Conservation (phyloP, 2,329 filamentous ascomycete genomes). For the Arachnopeziza araneosa region DNA sequence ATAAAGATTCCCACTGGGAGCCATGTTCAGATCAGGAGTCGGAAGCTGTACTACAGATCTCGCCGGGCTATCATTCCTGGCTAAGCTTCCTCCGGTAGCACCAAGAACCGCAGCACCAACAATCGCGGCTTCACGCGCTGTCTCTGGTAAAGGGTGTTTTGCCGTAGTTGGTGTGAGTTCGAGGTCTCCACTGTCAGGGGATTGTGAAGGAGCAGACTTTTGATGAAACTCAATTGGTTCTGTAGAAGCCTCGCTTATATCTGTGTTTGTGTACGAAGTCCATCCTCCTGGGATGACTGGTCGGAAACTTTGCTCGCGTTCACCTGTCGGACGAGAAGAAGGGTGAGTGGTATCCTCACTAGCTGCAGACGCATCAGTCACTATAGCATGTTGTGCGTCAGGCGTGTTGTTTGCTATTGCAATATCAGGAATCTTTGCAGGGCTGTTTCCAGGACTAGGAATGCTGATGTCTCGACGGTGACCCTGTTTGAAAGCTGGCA, state of each 20-base stretch:
- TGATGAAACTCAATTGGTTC: conserved; percentile 2
- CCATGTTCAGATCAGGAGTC: conserved; percentile 20
- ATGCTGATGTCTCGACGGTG: conserved; percentile 53
- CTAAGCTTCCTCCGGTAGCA: conserved; percentile 42
- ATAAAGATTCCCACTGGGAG: conserved; percentile 21
- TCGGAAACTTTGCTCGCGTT: conserved; percentile 26
- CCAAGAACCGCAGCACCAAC: conserved; percentile 38
- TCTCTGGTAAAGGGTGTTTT: conserved; percentile 16
- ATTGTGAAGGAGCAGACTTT: conserved; percentile 5
- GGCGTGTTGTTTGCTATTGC: conserved; percentile 34
- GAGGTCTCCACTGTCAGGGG: neutral
- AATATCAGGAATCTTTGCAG: conserved; percentile 52
- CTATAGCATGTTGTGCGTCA: neutral
- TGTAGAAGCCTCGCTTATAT: conserved; percentile 8
- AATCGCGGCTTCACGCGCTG: conserved; percentile 10
- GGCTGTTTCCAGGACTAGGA: conserved; percentile 53
- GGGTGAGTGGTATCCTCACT: conserved; percentile 10
- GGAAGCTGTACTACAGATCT: conserved; percentile 12
- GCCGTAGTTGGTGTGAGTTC: conserved; percentile 25
- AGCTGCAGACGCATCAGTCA: conserved; percentile 1
- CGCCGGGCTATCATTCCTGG: conserved; percentile 16
- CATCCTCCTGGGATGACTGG: conserved; percentile 29
- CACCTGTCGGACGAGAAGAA: conserved; percentile 16
- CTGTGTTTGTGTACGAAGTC: conserved; percentile 27
- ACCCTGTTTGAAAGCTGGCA: conserved; percentile 42